Percentiles rank a stretch among this genome's conserved stretches.
phyloP scores from a whole-genome alignment of 2,329 filamentous ascomycete genomes.

The Colletotrichum cereale region DNA sequence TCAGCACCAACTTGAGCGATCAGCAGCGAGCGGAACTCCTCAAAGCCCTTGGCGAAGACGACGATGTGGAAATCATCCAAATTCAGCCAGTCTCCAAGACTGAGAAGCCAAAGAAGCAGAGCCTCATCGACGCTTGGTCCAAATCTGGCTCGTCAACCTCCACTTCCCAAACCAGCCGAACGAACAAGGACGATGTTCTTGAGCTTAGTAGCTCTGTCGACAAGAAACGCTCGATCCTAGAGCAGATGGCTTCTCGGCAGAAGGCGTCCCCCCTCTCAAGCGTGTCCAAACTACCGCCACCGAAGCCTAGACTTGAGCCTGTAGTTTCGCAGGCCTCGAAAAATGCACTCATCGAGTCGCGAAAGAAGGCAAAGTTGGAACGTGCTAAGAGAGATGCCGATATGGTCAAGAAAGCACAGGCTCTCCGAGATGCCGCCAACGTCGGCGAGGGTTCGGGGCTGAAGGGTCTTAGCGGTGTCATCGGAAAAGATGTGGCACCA shows the following conservation, averaged over 20 bases:
- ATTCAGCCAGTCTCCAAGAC: constrained; percentile 51
- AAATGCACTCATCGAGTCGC: constrained; percentile 42
- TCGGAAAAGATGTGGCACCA: constrained; percentile 82
- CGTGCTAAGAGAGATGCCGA: constrained; percentile 79
- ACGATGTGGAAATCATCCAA: constrained; percentile 65
- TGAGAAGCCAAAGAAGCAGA: constrained; percentile 66
- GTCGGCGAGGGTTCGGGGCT: constrained; percentile 84
- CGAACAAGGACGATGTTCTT: constrained; percentile 61
- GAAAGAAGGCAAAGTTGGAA: constrained; percentile 65
- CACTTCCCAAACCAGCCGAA: constrained; percentile 46
- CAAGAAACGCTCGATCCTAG: constrained; percentile 58
- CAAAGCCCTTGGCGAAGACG: constrained; percentile 70
- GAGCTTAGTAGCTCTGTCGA: constrained; percentile 62
- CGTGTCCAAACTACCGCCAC: constrained; percentile 30
- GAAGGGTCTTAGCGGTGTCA: constrained; percentile 74
- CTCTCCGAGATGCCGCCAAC: constrained; percentile 66
- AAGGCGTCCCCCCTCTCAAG: constrained; percentile 17
- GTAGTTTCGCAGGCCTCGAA: constrained; percentile 27
- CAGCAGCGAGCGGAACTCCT: constrained; percentile 88
- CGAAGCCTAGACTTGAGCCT: constrained; percentile 34
- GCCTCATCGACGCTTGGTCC: constrained; percentile 72
- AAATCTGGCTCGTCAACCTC: constrained; percentile 57
- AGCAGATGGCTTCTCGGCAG: constrained; percentile 57
- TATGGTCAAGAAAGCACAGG: constrained; percentile 77
- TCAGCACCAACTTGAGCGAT: constrained; percentile 83